Evolutionary conservation across 2,329 filamentous ascomycete species (phyloP).

Genomic region (Microsporum canis): DNA sequence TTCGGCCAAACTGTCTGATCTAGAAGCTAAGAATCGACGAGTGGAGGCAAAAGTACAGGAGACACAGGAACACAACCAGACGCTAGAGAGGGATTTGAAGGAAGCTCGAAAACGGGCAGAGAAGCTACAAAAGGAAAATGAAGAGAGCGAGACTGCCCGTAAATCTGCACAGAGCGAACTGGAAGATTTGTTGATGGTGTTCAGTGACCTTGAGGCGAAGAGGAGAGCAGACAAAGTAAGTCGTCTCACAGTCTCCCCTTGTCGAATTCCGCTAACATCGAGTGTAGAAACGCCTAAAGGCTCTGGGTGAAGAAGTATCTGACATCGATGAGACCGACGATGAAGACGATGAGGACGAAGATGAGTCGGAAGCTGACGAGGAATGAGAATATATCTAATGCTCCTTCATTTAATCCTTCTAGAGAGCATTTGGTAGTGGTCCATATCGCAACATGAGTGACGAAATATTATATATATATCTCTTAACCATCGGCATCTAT

Average conservation of each 20-base stretch:
- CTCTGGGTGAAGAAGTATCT: constrained; percentile 59
- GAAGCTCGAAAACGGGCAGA: constrained; percentile 21
- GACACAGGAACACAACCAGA: constrained; percentile 19
- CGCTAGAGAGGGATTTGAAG: constrained; percentile 18
- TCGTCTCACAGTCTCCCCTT: constrained; percentile 3
- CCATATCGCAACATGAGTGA: not conserved
- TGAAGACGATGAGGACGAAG: constrained; percentile 46
- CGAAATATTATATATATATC: not conserved
- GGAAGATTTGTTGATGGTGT: constrained; percentile 71
- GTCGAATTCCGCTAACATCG: constrained; percentile 24
- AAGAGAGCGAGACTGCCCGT: constrained; percentile 50
- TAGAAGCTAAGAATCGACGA: constrained; percentile 43
- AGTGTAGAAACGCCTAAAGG: constrained; percentile 48
- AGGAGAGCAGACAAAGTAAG: constrained; percentile 61
- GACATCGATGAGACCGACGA: constrained; percentile 59
- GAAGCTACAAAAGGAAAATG: constrained; percentile 24
- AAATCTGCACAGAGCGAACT: constrained; percentile 58
- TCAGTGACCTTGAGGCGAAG: constrained; percentile 70
- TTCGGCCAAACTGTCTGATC: constrained; percentile 29
- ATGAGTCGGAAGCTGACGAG: constrained; percentile 33
- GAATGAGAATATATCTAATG: constrained; percentile 11
- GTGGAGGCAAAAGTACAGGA: constrained; percentile 30
- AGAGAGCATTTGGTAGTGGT: not conserved
- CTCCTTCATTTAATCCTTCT: not conserved
- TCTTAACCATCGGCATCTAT: constrained; percentile 5